phyloP scores from a whole-genome alignment of 2,329 filamentous ascomycete species.

The Aureobasidium uvarum region DNA sequence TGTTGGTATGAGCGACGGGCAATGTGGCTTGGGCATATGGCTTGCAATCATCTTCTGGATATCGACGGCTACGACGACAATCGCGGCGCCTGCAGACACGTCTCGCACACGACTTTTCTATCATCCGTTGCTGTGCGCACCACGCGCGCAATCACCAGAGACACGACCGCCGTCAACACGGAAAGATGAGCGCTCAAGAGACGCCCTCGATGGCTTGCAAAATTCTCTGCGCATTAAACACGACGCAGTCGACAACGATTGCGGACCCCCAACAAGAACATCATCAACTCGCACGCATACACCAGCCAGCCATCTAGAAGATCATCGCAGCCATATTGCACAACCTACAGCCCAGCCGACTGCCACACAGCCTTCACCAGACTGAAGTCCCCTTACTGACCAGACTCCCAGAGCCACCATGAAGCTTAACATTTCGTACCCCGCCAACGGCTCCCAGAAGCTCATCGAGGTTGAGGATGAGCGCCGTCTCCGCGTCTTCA shows the following conservation, averaged over 20 bases:
- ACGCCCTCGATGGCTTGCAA: neutral
- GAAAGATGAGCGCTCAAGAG: neutral
- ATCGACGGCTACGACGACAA: conserved; percentile 20
- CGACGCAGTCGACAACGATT: too few species aligned
- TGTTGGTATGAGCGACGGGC: conserved; percentile 4
- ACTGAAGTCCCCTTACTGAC: neutral
- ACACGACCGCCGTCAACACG: neutral
- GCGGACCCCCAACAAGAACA: too few species aligned
- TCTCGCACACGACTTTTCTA: conserved; percentile 3
- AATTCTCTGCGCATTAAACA: neutral
- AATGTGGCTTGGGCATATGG: conserved; percentile 4
- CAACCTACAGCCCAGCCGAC: conserved; percentile 9
- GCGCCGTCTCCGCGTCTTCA: conserved; percentile 97
- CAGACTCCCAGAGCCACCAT: conserved; percentile 51
- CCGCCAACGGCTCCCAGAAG: conserved; percentile 99
- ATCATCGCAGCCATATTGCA: neutral
- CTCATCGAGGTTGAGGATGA: conserved; percentile 99
- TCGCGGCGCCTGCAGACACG: conserved; percentile 3
- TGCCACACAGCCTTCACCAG: neutral
- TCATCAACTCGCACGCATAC: too few species aligned
- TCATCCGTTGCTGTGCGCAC: neutral
- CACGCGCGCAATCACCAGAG: neutral
- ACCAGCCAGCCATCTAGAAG: neutral
- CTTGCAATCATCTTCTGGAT: conserved; percentile 10
- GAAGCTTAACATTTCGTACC: conserved; percentile 82